Evolutionary conservation across 225 moss, liverwort and hornwort genomes (phyloP), one percentile per base, ranked within the genome.

Genomic region (Bryum argenteum): DNA sequence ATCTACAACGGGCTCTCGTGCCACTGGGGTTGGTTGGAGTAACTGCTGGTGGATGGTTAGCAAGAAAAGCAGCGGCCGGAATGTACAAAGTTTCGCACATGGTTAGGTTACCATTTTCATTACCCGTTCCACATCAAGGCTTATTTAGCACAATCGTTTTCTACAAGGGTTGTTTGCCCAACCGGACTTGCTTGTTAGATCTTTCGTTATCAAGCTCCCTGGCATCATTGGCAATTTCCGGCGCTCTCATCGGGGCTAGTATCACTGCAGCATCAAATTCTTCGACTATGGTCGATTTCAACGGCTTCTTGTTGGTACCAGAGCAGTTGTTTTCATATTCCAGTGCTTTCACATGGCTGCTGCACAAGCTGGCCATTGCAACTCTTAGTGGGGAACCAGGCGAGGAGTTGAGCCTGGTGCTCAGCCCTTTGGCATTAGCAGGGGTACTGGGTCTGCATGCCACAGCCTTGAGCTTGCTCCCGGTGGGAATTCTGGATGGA

Each of bases 131-230:
- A 9, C 84, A 84, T 70, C 79, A 79, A 72, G 88, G 88, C 21
- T 79, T 65, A 51, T 84, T 88, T 44, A 67, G 77, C 44, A 71
- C 66, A 42, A 64, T 77, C 11, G 72, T 80, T 28, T 71, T 72
- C 17, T 88, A 88, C 65, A 82, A 82, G 79, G 88, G 88, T 54
- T 88, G 88, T 50, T 77, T 88, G 50, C 88, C 88, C 11, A 67
- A 72, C 55, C 79, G 82, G 53, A 73, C 71, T 8, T 51, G 79
- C 23, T 54, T 85, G 0, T 11, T 88, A 37, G 88, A 88, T 74
- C 75, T 88, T 11, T 88, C 88, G 11, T 54, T 88, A 17, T 75
- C 79, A 50, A 82, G 77, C 58, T 19, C 74, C 18, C 14, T 83
- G 11, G 65, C 75, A 45, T 84, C 84, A 33, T 69, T 88, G 63